Percentiles rank a stretch among this genome's conserved stretches.
phyloP scores from a whole-genome alignment of 208 protist species.

The Polymyxa betae region DNA sequence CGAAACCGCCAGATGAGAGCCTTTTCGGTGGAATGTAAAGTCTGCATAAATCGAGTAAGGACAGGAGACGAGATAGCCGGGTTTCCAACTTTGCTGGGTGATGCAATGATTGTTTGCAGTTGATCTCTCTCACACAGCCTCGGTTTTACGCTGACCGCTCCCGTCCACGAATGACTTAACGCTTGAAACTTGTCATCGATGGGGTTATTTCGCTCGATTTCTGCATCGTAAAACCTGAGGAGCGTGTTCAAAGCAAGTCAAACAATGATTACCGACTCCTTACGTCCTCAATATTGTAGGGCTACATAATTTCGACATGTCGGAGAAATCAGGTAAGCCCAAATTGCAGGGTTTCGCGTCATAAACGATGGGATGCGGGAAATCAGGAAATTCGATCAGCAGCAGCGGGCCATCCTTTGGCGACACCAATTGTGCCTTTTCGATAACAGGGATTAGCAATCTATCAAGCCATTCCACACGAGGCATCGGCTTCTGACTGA shows the following conservation, averaged over 20 bases:
- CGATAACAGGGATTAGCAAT: neutral
- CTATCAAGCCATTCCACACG: slow-evolving; percentile 23
- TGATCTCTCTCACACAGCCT: slow-evolving; percentile 11
- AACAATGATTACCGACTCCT: neutral
- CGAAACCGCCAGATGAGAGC: slow-evolving; percentile 32
- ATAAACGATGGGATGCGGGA: slow-evolving; percentile 55
- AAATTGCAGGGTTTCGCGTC: neutral
- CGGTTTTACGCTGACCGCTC: neutral
- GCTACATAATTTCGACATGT: neutral
- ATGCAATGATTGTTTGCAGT: slow-evolving; percentile 38
- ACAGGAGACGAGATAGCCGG: neutral
- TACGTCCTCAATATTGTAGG: neutral
- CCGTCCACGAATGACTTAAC: neutral
- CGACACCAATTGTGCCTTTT: neutral
- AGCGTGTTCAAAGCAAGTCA: neutral
- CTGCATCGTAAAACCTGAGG: slow-evolving; percentile 28
- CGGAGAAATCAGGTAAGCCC: neutral
- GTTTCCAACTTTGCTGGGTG: neutral
- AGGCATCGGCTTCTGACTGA: neutral
- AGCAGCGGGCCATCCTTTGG: neutral
- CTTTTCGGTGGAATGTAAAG: slow-evolving; percentile 2
- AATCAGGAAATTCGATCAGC: slow-evolving; percentile 45
- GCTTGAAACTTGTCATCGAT: slow-evolving; percentile 45
- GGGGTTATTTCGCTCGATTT: slow-evolving; percentile 30
- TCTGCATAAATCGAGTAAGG: neutral